These are phyloP conservation scores for Hanseniaspora hatyaiensis DNA, from an alignment of 805 yeast genomes.

Conservation along the genomic window DNA sequence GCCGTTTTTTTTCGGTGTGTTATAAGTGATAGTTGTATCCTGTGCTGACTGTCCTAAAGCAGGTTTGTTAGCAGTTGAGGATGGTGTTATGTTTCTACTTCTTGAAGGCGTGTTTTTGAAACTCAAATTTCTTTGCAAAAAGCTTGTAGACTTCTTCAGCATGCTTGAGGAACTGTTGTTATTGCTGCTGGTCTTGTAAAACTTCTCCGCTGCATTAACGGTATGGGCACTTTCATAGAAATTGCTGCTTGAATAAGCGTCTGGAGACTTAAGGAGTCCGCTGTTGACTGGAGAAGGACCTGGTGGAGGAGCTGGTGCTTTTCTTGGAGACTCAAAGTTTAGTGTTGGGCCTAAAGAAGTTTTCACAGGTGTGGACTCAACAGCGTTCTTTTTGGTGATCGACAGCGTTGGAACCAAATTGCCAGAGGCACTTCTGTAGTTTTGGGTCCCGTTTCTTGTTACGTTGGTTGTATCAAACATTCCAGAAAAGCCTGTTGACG, in stretches of 20 bases:
- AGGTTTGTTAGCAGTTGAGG: not conserved
- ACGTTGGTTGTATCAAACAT: not conserved
- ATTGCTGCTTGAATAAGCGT: not conserved
- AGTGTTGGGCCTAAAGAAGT: not conserved
- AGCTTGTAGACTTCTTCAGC: conserved; percentile 14
- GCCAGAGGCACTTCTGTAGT: conserved; percentile 4
- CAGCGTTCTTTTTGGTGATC: not conserved
- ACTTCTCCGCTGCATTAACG: not conserved
- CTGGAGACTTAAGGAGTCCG: conserved; percentile 29
- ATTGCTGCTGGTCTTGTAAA: conserved; percentile 2
- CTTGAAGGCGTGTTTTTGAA: conserved; percentile 4
- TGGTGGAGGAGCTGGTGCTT: conserved; percentile 59
- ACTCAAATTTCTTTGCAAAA: conserved; percentile 13
- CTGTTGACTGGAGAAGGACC: conserved; percentile 32
- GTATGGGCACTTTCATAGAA: not conserved
- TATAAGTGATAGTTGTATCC: not conserved
- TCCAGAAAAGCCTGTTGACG: not conserved
- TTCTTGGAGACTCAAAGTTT: conserved; percentile 52
- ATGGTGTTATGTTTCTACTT: conserved; percentile 1
- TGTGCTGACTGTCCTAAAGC: not conserved
- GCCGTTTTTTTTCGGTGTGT: conserved; percentile 1
- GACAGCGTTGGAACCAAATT: not conserved
- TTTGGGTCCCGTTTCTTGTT: conserved; percentile 12
- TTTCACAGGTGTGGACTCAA: not conserved
- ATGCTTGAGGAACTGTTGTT: conserved; percentile 11